These are phyloP conservation scores for Candida ovalis DNA, from an alignment of 805 yeast species.

Conservation along the genomic window DNA sequence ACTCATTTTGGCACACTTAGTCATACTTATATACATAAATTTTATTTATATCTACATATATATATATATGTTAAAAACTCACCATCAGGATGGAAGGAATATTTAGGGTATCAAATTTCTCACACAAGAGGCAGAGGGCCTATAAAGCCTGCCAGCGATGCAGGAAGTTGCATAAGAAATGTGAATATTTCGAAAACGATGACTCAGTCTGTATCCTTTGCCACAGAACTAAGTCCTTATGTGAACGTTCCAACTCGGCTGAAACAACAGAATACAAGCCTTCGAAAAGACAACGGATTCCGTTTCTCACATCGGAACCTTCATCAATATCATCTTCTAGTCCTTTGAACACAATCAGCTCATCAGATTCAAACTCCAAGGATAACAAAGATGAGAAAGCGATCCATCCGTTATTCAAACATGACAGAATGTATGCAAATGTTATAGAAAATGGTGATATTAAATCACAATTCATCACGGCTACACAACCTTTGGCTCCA, in stretches of 20 bases:
- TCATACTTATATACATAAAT: no score
- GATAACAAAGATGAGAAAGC: not conserved
- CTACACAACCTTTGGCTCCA: constrained; percentile 32
- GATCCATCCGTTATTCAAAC: constrained; percentile 10
- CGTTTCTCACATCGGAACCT: not conserved
- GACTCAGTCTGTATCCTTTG: constrained; percentile 14
- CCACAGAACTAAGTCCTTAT: constrained; percentile 5
- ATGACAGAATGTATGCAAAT: constrained; percentile 26
- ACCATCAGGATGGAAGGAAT: constrained; percentile 5
- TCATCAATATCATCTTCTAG: not conserved
- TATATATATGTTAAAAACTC: not conserved
- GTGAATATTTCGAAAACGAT: constrained; percentile 11
- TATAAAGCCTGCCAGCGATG: constrained; percentile 26
- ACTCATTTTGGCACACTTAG: no score
- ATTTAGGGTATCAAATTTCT: constrained; percentile 17
- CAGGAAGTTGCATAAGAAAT: constrained; percentile 22
- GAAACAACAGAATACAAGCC: not conserved
- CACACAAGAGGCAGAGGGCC: constrained; percentile 14
- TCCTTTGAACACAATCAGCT: not conserved
- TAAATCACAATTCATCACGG: constrained; percentile 28
- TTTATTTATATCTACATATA: not conserved
- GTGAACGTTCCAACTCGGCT: constrained; percentile 4
- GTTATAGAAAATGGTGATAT: constrained; percentile 19
- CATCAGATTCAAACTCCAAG: not conserved
- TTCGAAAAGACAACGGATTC: not conserved